Evolutionary conservation across 768 basidiomycete species (phyloP), one percentile per base, ranked within the genome.

Genomic region (Amanita muscaria): DNA sequence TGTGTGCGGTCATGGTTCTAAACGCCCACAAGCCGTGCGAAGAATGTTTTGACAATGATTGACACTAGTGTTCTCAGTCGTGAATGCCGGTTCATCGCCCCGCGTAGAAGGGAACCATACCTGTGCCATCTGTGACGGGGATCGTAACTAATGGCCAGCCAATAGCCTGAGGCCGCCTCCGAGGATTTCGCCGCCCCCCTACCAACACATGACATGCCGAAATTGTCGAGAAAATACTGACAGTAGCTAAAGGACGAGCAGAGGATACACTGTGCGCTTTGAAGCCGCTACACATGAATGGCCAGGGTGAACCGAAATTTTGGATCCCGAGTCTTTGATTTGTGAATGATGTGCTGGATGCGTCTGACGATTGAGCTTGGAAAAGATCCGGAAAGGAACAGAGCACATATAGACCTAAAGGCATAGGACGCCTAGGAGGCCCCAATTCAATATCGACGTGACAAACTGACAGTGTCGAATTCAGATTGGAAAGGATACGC

Each of bases 41-140:
- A 47, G 40, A 47, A 47, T 12, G 24, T 33, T 15, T 47, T 38
- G 18, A 47, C 46, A 2, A 35, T 40, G 18, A 42, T 35, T 16
- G 46, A 34, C 21, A 41, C 46, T 47, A 23, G 16, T 30, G 12
- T 12, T 22, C 9, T 2, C n/a, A 14, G 21, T 3, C 7, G 19
- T 41, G 5, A 33, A 22, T 14, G 9, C 15, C 21, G 15, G n/a
- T 3, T 11, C 14, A 5, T 8, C 9, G 15, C 12, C 11, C 10
- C 7, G 14, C 3, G 10, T 29, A 14, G 11, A 25, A 6, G 14
- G 15, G n/a, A 5, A 23, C 16, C 46, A 14, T 22, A 42, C 39
- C 34, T 11, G 34, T 3, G 40, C 30, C 38, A 24, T 21, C 38
- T 18, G 34, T 25, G 19, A 47, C 40, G 6, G 46, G 46, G 7